Evolutionary conservation across 129 eudicot genomes (phyloP).

Genomic region (Apium graveolens): DNA sequence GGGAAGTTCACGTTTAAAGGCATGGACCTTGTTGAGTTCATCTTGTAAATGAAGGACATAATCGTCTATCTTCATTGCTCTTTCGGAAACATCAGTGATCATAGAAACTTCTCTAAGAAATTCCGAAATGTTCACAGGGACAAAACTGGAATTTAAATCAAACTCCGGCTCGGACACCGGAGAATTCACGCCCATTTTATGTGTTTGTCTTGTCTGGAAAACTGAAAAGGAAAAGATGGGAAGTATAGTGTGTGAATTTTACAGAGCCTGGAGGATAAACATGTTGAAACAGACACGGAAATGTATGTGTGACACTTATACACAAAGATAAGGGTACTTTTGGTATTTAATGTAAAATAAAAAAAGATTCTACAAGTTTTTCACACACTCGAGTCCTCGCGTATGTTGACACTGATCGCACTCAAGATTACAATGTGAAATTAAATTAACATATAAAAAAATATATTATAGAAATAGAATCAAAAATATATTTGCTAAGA

Average conservation of each 20-base stretch:
- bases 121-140: constrained; percentile 19
- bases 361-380: neutral
- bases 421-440: neutral
- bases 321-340: constrained; percentile 5
- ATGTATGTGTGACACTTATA: constrained; percentile 8
- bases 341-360: neutral
- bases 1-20: constrained; percentile 43
- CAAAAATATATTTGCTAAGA: neutral
- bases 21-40: constrained; percentile 34
- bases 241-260: neutral
- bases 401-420: constrained; percentile 11
- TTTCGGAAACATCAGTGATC: constrained; percentile 20
- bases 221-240: neutral
- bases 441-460: neutral
- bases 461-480: neutral
- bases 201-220: neutral
- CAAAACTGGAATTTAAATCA: constrained; percentile 16
- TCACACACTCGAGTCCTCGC: constrained; percentile 32
- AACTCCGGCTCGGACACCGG: constrained; percentile 9
- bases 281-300: constrained; percentile 2
- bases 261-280: neutral
- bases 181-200: constrained; percentile 20
- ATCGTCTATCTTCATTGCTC: constrained; percentile 16
- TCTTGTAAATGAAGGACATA: constrained; percentile 23
- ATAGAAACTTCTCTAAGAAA: constrained; percentile 21